phyloP scores from a whole-genome alignment of 2,329 filamentous ascomycete species.

The Alternaria solani region DNA sequence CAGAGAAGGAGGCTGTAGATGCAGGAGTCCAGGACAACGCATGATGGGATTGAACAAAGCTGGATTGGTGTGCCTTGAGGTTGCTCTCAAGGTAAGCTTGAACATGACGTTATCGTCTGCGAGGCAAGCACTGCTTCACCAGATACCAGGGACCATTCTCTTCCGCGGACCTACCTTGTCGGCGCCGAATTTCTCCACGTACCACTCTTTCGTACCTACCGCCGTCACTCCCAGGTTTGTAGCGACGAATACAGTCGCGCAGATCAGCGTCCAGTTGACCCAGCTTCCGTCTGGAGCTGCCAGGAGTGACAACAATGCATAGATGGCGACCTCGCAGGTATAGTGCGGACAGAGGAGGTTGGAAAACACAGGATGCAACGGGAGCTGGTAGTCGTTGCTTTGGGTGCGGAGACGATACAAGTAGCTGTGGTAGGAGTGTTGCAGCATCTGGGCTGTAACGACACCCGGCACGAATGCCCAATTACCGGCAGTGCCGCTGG shows the following conservation, averaged over 20 bases:
- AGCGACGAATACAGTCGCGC: slow-evolving; percentile 74
- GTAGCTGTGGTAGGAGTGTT: slow-evolving; percentile 68
- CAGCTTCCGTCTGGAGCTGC: slow-evolving; percentile 72
- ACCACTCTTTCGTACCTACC: slow-evolving; percentile 72
- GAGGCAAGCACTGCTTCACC: slow-evolving; percentile 27
- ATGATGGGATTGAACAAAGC: background rate
- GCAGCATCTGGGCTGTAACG: slow-evolving; percentile 72
- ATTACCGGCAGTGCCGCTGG: slow-evolving; percentile 34
- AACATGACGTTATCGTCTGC: background rate
- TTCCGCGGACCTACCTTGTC: slow-evolving; percentile 40
- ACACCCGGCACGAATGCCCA: slow-evolving; percentile 71
- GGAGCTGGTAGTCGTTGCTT: slow-evolving; percentile 77
- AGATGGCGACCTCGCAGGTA: slow-evolving; percentile 84
- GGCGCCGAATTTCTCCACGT: slow-evolving; percentile 41
- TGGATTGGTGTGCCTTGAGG: background rate
- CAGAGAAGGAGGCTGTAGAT: background rate
- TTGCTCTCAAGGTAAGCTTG: background rate
- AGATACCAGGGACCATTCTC: slow-evolving; percentile 45
- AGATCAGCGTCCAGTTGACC: slow-evolving; percentile 77
- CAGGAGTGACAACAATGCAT: slow-evolving; percentile 76
- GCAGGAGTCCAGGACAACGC: background rate
- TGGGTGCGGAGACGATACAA: slow-evolving; percentile 52
- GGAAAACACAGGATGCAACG: slow-evolving; percentile 74
- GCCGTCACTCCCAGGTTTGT: slow-evolving; percentile 86
- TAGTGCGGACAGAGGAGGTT: slow-evolving; percentile 87